phyloP scores from a whole-genome alignment of 352 stramenopile genomes.

The Thraustochytrium sp. region DNA sequence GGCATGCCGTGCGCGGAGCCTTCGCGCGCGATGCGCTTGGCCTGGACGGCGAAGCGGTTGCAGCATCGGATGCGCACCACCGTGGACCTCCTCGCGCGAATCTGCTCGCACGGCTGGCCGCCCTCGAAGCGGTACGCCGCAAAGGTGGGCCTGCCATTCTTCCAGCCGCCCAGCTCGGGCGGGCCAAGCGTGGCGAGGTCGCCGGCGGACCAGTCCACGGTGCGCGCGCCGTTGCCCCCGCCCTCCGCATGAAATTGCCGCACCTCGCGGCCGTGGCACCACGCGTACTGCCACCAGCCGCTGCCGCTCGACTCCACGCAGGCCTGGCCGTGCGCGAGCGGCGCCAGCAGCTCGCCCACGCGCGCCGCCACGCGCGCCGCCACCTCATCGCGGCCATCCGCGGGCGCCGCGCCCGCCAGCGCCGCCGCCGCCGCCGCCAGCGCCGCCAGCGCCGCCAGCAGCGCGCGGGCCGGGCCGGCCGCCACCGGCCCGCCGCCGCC shows the following conservation, averaged over 20 bases:
- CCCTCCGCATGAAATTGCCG: constrained; percentile 59
- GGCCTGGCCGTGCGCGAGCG: not conserved
- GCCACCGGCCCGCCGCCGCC: too few relatives aligned
- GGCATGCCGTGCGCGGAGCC: not conserved
- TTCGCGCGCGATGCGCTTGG: not conserved
- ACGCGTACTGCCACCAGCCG: constrained; percentile 62
- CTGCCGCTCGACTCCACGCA: not conserved
- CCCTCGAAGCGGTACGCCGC: not conserved
- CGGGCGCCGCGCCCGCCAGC: not conserved
- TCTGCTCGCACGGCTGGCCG: constrained; percentile 22
- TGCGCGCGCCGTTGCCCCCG: constrained; percentile 49
- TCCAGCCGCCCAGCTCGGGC: not conserved
- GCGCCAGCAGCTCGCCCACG: not conserved
- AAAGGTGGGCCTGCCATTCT: not conserved
- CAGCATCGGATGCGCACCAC: constrained; percentile 5
- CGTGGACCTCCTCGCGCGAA: not conserved
- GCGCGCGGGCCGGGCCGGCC: too few relatives aligned
- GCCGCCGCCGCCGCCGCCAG: not conserved
- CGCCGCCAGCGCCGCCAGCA: too few relatives aligned
- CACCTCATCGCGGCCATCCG: not conserved
- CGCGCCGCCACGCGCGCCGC: not conserved
- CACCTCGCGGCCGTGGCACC: constrained; percentile 57
- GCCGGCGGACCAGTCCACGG: constrained; percentile 45
- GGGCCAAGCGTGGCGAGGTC: not conserved
- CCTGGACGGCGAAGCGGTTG: not conserved